Conservation (phyloP, 768 basidiomycete genomes). For the Russula sp. region DNA sequence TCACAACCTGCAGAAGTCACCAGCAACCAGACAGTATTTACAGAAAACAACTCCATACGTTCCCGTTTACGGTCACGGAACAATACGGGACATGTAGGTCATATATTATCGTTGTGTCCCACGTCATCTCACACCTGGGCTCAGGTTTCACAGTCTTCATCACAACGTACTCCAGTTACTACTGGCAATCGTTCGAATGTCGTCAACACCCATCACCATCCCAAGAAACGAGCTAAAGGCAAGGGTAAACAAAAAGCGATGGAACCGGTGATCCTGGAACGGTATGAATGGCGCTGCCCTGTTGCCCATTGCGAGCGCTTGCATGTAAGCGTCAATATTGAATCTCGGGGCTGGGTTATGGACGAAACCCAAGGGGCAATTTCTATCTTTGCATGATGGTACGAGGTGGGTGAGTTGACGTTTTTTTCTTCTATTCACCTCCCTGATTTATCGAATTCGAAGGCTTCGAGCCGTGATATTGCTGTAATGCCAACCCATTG, state of each 20-base stretch:
- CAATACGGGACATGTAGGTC: conserved; percentile 15
- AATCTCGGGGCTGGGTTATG: conserved; percentile 28
- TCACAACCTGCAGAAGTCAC: not conserved
- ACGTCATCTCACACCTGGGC: not conserved
- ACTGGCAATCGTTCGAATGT: not conserved
- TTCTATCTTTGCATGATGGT: conserved; percentile 25
- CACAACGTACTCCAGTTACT: conserved; percentile 1
- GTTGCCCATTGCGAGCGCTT: conserved; percentile 25
- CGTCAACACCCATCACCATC: not conserved
- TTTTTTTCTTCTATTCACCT: not conserved
- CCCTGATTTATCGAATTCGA: not conserved
- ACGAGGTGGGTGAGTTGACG: conserved; percentile 15
- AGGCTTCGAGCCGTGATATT: not conserved
- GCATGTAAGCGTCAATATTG: conserved; percentile 26
- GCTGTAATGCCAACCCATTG: conserved; percentile 1
- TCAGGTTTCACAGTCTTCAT: conserved; percentile 6
- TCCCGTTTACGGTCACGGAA: conserved; percentile 30
- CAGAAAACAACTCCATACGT: conserved; percentile 23
- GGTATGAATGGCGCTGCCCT: conserved; percentile 31
- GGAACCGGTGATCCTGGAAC: conserved; percentile 20
- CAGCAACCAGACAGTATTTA: not conserved
- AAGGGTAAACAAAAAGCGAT: conserved; percentile 29
- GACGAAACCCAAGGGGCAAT: conserved; percentile 30
- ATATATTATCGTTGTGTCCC: not conserved
- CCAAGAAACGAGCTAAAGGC: conserved; percentile 16